Evolutionary conservation across 345 rosid genomes (phyloP), one percentile per base, ranked within the genome.

Genomic region (Triadica sebifera): DNA sequence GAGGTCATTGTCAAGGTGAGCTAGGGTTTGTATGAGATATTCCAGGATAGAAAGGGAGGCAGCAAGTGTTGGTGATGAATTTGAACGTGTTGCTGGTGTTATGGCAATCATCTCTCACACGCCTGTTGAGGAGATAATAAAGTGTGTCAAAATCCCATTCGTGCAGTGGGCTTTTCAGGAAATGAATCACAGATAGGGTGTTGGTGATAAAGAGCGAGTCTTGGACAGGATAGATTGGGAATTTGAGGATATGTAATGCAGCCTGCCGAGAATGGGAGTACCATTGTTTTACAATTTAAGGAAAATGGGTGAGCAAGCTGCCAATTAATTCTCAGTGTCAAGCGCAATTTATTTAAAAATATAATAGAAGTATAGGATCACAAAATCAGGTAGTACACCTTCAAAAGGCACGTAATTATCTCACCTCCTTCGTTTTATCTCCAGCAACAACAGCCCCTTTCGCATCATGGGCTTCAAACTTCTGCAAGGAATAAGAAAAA

Each of bases 391-490:
- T 8, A 8, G 59, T 6, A 69, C 8, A 25, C 16, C 47, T 25
- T 15, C 16, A 34, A 68, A 75, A 50, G n/a, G 61, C 24, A 25
- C 38, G 46, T 38, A 71, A 46, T 65, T 68, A 34, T 50, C 57
- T 15, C 73, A 93, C 99, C 97, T 95, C 98, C 84, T 89, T 95
- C 4, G 78, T 79, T 82, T 83, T 93, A 73, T 93, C 89, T 60
- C 99, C 98, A 65, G 97, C 92, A 74, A 93, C 85, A 52, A 81
- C 84, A 38, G 77, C 84, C 39, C 97, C 99, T 51, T 89, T 85
- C 15, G 85, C 83, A 85, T 95, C 94, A 74, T 91, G 93, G 46
- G 99, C 99, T 84, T 93, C 98, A 41, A 91, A 95, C 79, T 91
- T 95, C 99, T 95, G 90, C 79, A 79, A 66, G 78, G 68, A 66